A percentile compares a stretch with the other conserved stretches of the same genome.
phyloP scores from a whole-genome alignment of 2,329 filamentous ascomycete genomes.

The Rhynchosporium graminicola region DNA sequence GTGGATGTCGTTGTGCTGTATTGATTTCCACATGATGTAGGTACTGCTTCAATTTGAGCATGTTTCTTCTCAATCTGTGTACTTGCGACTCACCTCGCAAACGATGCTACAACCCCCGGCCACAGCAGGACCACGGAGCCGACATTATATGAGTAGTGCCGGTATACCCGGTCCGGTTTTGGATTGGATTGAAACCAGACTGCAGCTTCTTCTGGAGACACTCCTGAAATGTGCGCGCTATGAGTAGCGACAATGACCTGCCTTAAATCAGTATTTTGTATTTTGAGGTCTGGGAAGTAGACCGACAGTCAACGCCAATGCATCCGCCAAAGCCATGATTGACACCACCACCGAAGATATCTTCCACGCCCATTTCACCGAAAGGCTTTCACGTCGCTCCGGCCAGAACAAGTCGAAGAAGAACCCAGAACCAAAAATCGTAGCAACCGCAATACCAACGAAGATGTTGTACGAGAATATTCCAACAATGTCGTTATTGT shows the following conservation, averaged over 20 bases:
- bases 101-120: constrained; percentile 51
- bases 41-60: constrained; percentile 32
- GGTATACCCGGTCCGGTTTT: constrained; percentile 46
- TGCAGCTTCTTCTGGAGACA: constrained; percentile 35
- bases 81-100: constrained; percentile 45
- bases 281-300: neutral
- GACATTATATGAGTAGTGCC: constrained; percentile 51
- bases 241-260: constrained; percentile 50
- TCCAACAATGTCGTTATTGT: constrained; percentile 58
- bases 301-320: constrained; percentile 49
- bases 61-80: neutral
- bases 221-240: constrained; percentile 48
- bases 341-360: constrained; percentile 51
- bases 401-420: constrained; percentile 65
- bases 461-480: constrained; percentile 60
- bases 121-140: constrained; percentile 55
- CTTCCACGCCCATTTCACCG: constrained; percentile 56
- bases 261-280: neutral
- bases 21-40: constrained; percentile 42
- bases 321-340: constrained; percentile 49
- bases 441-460: constrained; percentile 56
- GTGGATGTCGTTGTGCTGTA: constrained; percentile 40
- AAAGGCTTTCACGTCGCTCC: constrained; percentile 50
- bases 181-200: constrained; percentile 40
- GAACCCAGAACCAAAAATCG: constrained; percentile 59